Evolutionary conservation across 2,329 filamentous ascomycete species (phyloP).

Genomic region (Fusarium tanahbumbuense): DNA sequence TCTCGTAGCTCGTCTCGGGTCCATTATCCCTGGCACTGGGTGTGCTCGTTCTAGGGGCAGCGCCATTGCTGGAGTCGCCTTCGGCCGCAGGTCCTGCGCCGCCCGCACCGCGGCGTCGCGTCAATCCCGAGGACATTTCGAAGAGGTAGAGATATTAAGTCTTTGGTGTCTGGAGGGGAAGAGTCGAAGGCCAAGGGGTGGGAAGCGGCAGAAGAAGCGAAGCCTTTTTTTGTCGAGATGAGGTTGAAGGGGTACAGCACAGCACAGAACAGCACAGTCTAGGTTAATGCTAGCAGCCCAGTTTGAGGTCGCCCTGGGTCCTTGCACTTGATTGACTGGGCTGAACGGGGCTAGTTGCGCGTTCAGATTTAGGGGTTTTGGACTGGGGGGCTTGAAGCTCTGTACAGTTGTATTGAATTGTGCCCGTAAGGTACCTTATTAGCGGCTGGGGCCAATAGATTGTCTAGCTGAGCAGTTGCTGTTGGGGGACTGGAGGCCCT

Average conservation of each 20-base stretch:
- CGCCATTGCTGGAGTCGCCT: constrained; percentile 66
- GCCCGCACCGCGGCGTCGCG: constrained; percentile 77
- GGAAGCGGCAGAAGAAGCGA: constrained; percentile 15
- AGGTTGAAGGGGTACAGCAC: constrained; percentile 42
- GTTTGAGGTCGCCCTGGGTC: constrained; percentile 23
- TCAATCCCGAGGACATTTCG: constrained; percentile 63
- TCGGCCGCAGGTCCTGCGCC: constrained; percentile 67
- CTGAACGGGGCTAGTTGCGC: constrained; percentile 46
- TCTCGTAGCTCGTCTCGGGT: constrained; percentile 88
- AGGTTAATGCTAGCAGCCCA: constrained; percentile 2
- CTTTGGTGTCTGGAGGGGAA: constrained; percentile 14
- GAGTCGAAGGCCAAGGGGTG: constrained; percentile 19
- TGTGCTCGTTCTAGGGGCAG: constrained; percentile 68
- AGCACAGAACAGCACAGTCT: neutral
- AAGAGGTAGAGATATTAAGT: constrained; percentile 13
- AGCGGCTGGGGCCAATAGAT: constrained; percentile 34
- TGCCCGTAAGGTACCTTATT: constrained; percentile 8
- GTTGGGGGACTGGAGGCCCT: constrained; percentile 16
- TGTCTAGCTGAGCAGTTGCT: neutral
- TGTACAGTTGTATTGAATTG: neutral
- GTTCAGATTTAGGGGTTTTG: constrained; percentile 47
- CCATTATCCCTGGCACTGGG: constrained; percentile 64
- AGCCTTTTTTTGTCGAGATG: constrained; percentile 39
- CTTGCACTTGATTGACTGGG: constrained; percentile 42
- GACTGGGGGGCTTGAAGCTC: constrained; percentile 26